Evolutionary conservation across 805 yeast genomes (phyloP), one percentile per base, ranked within the genome.

Genomic region (Kuraishia molischiana): DNA sequence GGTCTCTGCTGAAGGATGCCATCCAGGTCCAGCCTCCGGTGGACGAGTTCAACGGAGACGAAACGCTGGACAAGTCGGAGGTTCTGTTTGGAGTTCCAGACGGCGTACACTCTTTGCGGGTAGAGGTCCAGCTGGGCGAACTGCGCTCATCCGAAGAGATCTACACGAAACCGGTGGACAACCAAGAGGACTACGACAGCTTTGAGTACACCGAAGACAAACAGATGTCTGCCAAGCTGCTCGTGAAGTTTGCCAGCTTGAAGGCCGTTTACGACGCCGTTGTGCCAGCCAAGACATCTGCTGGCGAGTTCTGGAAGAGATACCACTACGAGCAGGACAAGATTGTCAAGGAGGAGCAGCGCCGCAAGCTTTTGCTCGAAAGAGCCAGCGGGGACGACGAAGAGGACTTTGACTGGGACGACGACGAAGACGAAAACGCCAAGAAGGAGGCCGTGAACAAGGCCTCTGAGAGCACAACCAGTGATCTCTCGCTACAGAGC

Each of bases 301-400:
- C 78, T 48, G 61, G 69, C 19, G 63, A 64, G 34, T 89, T 89
- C 56, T 89, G 97, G 97, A 60, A 64, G 33, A 67, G 78, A 24
- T 87, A 85, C 58, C 81, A 75, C 57, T 64, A 60, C 38, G 62
- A 70, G 49, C 72, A 69, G 40, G 54, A 59, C 10, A 66, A 67
- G 46, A 72, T 85, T 17, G 65, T 72, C 31, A 67, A 69, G 34
- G 78, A 72, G 47, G 95, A 86, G 49, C 62, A 63, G 49, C 68
- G 76, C 52, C 69, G 95, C 51, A 79, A 79, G 57, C 69, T 70
- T 45, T 62, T 84, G 39, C 62, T 85, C 33, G 62, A 69, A 24
- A 61, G 58, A 40, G 61, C 61, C 36, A 43, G 49, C 22, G 50
- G 52, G 5, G 59, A 54, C 8, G 62, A 55, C 4, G 77, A 71